Conservation (phyloP, 768 basidiomycete genomes). For the Suillus subalutaceus region DNA sequence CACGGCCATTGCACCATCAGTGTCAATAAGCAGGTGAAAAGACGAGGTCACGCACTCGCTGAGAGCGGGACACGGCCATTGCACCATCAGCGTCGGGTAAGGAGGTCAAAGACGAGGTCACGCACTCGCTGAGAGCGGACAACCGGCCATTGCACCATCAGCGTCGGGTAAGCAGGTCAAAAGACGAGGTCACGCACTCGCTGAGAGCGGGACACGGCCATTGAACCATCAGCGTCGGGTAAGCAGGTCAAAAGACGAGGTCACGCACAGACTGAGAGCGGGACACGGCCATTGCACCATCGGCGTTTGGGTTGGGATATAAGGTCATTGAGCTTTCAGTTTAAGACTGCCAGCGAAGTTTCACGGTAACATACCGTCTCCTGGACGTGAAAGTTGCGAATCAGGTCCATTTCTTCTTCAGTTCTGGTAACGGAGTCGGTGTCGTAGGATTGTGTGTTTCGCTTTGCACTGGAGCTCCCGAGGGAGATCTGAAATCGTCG, state of each 20-base stretch:
- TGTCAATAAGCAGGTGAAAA: background rate
- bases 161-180: background rate
- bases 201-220: background rate
- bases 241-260: background rate
- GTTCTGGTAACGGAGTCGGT: background rate
- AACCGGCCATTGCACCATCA: too few relatives aligned
- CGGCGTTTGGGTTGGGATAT: too few relatives aligned
- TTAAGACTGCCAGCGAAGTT: background rate
- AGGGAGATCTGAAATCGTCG: constrained; percentile 28
- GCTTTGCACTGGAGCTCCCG: background rate
- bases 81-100: too few relatives aligned
- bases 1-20: background rate
- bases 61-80: background rate
- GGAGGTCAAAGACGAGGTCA: too few relatives aligned
- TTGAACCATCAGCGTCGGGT: background rate
- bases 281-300: background rate
- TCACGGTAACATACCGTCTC: background rate
- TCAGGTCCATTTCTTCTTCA: background rate
- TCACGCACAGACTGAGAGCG: background rate
- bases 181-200: background rate
- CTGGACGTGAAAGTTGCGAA: background rate
- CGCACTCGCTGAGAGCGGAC: too few relatives aligned
- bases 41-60: background rate
- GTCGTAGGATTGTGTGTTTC: background rate
- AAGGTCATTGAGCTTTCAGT: background rate